Percentiles rank a stretch among this genome's conserved stretches.
Conservation (phyloP, 805 yeast species). For the Candida endomychidarum region DNA sequence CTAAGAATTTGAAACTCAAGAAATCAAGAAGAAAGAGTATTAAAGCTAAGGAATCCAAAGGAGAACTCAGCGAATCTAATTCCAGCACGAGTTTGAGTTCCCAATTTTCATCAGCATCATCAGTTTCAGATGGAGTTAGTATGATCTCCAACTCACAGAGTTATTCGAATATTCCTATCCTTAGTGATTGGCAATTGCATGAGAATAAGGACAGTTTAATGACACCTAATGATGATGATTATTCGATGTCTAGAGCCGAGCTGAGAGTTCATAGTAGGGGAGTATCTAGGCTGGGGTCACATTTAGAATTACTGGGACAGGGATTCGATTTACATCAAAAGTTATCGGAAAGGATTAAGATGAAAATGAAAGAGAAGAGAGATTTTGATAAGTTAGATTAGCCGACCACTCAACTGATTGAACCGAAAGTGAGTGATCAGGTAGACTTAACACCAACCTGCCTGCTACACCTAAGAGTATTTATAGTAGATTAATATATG, state of each 20-base stretch:
- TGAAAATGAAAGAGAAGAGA: constrained; percentile 37
- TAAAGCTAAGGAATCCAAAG: constrained; percentile 1
- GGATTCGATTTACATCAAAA: constrained; percentile 26
- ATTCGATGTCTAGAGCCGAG: constrained; percentile 16
- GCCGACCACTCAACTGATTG: background rate
- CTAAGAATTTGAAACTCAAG: constrained; percentile 39
- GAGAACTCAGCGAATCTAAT: constrained; percentile 8
- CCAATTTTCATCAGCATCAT: constrained; percentile 26
- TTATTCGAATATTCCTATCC: constrained; percentile 63
- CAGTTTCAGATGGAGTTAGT: constrained; percentile 61
- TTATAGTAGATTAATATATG: too few species aligned
- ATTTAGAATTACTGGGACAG: constrained; percentile 16
- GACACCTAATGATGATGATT: constrained; percentile 38
- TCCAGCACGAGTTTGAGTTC: constrained; percentile 15
- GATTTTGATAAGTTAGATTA: constrained; percentile 16
- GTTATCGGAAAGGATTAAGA: constrained; percentile 35
- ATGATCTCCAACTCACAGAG: constrained; percentile 62
- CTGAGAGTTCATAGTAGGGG: constrained; percentile 7
- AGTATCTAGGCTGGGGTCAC: constrained; percentile 7
- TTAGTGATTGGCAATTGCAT: constrained; percentile 49
- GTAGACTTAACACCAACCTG: too few species aligned
- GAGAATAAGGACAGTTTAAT: constrained; percentile 26
- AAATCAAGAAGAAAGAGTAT: constrained; percentile 14
- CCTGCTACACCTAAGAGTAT: too few species aligned
- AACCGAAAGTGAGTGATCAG: too few species aligned